Evolutionary conservation across 768 basidiomycete genomes (phyloP).

Genomic region (Vararia minispora): DNA sequence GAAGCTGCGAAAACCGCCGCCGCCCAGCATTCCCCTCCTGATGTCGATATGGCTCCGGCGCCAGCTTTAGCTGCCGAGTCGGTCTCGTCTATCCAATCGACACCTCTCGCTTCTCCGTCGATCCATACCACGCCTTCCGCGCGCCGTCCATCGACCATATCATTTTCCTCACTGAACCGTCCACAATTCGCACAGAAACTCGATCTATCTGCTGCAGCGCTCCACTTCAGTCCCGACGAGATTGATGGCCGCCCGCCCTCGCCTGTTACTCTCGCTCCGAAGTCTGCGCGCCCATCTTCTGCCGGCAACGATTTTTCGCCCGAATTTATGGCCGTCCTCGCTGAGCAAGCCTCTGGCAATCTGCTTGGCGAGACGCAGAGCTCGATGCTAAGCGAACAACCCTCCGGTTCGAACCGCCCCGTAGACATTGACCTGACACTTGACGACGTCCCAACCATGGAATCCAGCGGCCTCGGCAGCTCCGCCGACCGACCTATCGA

Average conservation of each 20-base stretch:
- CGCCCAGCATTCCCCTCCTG: slow-evolving; percentile 9
- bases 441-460: slow-evolving; percentile 19
- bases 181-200: slow-evolving; percentile 63
- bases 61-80: slow-evolving; percentile 1
- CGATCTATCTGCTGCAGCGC: slow-evolving; percentile 62
- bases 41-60: background rate
- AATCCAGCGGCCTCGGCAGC: slow-evolving; percentile 31
- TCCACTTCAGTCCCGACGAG: slow-evolving; percentile 59
- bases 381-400: background rate
- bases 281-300: slow-evolving; percentile 47
- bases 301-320: slow-evolving; percentile 39
- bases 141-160: slow-evolving; percentile 67
- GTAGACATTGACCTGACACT: slow-evolving; percentile 55
- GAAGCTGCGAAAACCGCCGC: slow-evolving; percentile 22
- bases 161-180: slow-evolving; percentile 69
- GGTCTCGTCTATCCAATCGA: slow-evolving; percentile 11
- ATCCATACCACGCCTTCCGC: slow-evolving; percentile 21
- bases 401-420: slow-evolving; percentile 20
- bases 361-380: background rate
- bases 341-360: too few relatives aligned
- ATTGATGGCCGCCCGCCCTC: slow-evolving; percentile 54
- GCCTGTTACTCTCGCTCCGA: slow-evolving; percentile 74
- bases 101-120: slow-evolving; percentile 24
- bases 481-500: slow-evolving; percentile 78
- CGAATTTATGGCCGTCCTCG: slow-evolving; percentile 50